Base-by-base conservation (phyloP, 768 basidiomycete species). In the Tricholoma hemisulphureum region DNA sequence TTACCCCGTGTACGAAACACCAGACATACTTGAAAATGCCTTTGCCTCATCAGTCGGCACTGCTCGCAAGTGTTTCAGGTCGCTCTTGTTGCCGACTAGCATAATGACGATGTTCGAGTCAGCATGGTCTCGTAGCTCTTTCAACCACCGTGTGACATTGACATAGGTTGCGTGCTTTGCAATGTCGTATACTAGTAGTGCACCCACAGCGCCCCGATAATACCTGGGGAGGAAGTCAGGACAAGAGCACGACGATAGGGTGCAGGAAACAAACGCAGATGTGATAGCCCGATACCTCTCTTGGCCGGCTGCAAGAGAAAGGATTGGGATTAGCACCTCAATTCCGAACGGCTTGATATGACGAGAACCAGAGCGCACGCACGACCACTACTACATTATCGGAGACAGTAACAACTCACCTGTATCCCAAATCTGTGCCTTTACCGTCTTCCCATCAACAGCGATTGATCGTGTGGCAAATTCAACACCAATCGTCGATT, bases 391-490 rank as follows among this genome's bases (percentile, higher is more conserved):
- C 16, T 13, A 13, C 32, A 34, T 13, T 28, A 8, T 35, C 35
- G 58, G 59, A 31, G 32, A 39, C 29, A 56, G 16, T 55, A 55
- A 51, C 45, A 51, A 73, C 89, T 65, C 64, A 93, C 93, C 94
- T 65, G 96, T 99, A 75, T 99, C 97, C 96, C 96, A 99, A 67
- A 99, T 91, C 76, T 98, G 96, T 20, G 96, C 96, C 75, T 98
- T 98, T 65, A 99, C 84, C 2, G 88, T 95, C 86, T 98, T 98
- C 37, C 86, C 86, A 70, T 98, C 96, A n/a, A 98, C 92, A 64
- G 83, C 90, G 72, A 94, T 93, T 16, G 93, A 91, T 68, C 97
- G 86, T 39, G 96, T 98, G 3, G 96, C 97, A 67, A 99, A 99
- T 76, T 98, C 96, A 65, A 99, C 96, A 54, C 97, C 96, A 73